These are phyloP conservation scores for Clitoria ternatea DNA, from an alignment of 306 rosid species.

Conservation along the genomic window DNA sequence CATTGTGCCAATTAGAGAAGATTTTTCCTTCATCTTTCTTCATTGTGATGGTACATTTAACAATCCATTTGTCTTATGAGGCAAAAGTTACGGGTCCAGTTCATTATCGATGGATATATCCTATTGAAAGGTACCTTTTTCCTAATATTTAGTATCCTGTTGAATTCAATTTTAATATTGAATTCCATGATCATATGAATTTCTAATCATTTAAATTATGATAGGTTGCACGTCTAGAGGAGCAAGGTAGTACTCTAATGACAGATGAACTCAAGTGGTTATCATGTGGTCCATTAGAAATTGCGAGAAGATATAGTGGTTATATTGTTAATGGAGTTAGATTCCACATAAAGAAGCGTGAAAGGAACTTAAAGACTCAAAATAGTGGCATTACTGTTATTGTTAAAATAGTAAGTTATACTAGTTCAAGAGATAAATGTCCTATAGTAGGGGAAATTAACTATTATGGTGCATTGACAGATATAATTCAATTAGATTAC, in stretches of 20 bases:
- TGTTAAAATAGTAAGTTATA: too few relatives aligned
- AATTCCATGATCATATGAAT: neutral
- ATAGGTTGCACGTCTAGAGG: neutral
- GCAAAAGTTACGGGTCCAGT: neutral
- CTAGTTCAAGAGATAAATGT: too few relatives aligned
- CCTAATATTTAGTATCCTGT: neutral
- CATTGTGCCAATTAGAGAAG: neutral
- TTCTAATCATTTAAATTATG: neutral
- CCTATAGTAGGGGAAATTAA: too few relatives aligned
- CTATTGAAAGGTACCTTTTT: neutral
- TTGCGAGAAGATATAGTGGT: neutral
- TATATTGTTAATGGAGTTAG: neutral
- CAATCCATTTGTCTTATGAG: neutral
- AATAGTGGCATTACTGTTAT: too few relatives aligned
- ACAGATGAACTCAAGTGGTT: neutral
- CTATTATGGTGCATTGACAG: neutral
- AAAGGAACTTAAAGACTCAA: too few relatives aligned
- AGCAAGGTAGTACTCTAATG: neutral
- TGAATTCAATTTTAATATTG: too few relatives aligned
- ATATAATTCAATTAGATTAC: neutral
- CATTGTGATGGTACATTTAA: too few relatives aligned
- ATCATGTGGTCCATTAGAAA: neutral
- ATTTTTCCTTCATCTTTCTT: neutral
- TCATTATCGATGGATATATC: neutral
- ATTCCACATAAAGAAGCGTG: neutral